Evolutionary conservation across 2,329 filamentous ascomycete genomes (phyloP), one percentile per base, ranked within the genome.

Genomic region (Eutypa lata): DNA sequence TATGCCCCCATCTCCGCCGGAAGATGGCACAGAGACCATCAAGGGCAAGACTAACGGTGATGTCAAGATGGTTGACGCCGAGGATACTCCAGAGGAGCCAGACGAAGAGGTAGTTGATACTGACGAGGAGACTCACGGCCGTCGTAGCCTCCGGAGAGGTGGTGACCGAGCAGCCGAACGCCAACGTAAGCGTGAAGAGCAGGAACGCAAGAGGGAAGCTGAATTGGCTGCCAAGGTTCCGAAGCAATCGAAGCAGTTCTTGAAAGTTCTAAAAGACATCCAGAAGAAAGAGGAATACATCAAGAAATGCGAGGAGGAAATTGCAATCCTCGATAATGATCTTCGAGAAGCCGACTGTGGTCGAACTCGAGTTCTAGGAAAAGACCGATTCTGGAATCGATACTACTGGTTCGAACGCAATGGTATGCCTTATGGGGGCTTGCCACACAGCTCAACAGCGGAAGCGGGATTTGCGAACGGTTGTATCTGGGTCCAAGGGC

Each of bases 401-500:
- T 99, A 97, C 72, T 97, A 95, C 77, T 99, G 94, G 93, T 97
- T 97, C 69, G 94, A 99, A 73, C 88, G 93, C 57, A 99, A 97
- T 65, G 94, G 92, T 22, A 97, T 97, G 92, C 94, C 94, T 0
- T 96, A 93, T 65, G 91, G 82, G 31, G 94, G 94, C 4, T 79
- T 97, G 51, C 92, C 92, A 0, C 84, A 82, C 58, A 96, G 91
- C 70, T 97, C 92, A 16, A 97, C 93, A 1, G 89, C 91, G 1
- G 79, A 86, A 45, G 91, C 93, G 21, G 87, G 83, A 8, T 99
- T 97, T 67, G 92, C 93, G 40, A 99, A 97, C 68, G 94, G 91
- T 8, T 90, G 93, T 53, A 81, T 99, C 52, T 99, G 94, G 94
- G 86, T 99, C 14, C 94, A 99, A 71, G 94, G 94, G 0, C 94